Conservation (phyloP, 345 rosid genomes). For the Fremontodendron californicum region DNA sequence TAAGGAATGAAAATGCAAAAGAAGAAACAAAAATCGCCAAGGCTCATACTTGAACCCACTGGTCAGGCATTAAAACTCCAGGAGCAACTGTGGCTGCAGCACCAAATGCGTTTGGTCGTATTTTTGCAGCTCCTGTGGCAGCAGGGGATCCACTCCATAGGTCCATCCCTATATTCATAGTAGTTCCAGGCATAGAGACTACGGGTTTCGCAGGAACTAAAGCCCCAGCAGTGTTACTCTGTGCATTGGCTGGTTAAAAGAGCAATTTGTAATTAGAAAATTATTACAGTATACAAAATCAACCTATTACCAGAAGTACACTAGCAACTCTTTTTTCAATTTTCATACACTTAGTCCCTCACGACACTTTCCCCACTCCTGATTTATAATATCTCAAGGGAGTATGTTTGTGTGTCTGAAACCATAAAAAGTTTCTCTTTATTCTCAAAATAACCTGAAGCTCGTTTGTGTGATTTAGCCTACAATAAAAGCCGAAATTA, state of each 20-base stretch:
- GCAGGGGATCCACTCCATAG: slow-evolving; percentile 67
- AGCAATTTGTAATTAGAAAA: slow-evolving; percentile 19
- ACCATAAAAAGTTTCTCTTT: background rate
- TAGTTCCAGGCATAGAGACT: slow-evolving; percentile 56
- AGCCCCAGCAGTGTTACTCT: slow-evolving; percentile 44
- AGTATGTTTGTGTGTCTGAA: no score
- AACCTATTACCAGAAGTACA: background rate
- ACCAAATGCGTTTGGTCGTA: slow-evolving; percentile 44
- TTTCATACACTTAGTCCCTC: background rate
- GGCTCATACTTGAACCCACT: slow-evolving; percentile 57
- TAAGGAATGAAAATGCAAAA: background rate
- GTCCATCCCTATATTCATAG: slow-evolving; percentile 89
- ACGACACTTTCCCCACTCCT: background rate
- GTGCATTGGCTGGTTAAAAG: slow-evolving; percentile 55
- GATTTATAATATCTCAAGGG: background rate
- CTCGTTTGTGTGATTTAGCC: background rate
- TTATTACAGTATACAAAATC: background rate
- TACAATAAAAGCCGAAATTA: background rate
- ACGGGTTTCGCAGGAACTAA: slow-evolving; percentile 65
- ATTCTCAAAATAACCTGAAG: background rate
- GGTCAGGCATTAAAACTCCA: slow-evolving; percentile 46
- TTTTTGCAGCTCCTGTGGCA: slow-evolving; percentile 57
- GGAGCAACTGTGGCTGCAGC: slow-evolving; percentile 36
- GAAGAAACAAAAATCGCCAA: background rate
- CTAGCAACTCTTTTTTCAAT: background rate